Evolutionary conservation across 805 yeast species (phyloP), one percentile per base, ranked within the genome.

Genomic region (Clavispora vitiphila): DNA sequence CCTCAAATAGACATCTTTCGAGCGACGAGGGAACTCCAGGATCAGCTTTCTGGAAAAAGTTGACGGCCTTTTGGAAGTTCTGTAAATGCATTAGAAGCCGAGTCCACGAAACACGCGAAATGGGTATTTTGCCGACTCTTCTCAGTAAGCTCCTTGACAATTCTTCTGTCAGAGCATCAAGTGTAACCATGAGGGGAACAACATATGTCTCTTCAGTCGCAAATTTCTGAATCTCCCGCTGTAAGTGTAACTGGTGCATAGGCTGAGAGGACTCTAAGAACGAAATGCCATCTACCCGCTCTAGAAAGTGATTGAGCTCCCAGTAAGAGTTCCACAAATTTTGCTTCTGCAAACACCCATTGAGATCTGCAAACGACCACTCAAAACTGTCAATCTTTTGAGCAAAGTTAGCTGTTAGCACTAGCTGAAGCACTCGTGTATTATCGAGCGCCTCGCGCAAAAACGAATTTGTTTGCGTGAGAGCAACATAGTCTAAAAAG

Each of bases 1-100:
- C 29, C 27, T 48, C 53, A 20, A 48, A 48, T 22, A 43, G 44
- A 24, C 44, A 38, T n/a, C 31, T 18, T 27, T 50, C 54, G n/a
- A 48, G 27, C 23, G 24, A 25, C 3, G 25, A 15, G 19, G 38
- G 30, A n/a, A 31, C 37, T 10, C 34, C 35, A 5, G 35, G 30
- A 12, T 40, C 46, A 4, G 46, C 37, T 12, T 30, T 35, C n/a
- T 31, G 25, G 21, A 43, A 48, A 30, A 43, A 50, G 8, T 16
- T 12, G 8, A 42, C 43, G 3, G 47, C 38, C 14, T 27, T 39
- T 12, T 29, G 29, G 24, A 43, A 46, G 36, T 46, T 44, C 19
- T 48, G 50, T 23, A 49, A 29, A 26, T 49, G 51, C 11, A 40
- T 37, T 8, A 48, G 39, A 21, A 38, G 41, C 30, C 41, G 36